Conservation (phyloP, 805 yeast genomes). For the Saturnispora sanitii region DNA sequence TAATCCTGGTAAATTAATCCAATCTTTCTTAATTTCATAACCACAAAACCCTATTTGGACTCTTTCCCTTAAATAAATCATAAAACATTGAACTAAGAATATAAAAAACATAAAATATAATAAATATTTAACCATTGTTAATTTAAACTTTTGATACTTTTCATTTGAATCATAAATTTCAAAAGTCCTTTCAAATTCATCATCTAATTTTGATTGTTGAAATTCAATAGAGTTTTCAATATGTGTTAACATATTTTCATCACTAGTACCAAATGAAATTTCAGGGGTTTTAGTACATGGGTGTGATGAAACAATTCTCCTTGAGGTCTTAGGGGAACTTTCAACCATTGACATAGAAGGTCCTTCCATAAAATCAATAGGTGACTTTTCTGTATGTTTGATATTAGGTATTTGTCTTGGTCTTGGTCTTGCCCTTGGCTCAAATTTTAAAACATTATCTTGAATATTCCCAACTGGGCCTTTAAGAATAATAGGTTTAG, state of each 20-base stretch:
- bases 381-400: background rate
- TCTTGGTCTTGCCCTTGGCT: conserved; percentile 1
- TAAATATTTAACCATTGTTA: conserved; percentile 3
- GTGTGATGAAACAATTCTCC: background rate
- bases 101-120: conserved; percentile 3
- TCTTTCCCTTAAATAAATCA: conserved; percentile 43
- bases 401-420: background rate
- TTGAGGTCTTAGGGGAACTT: background rate
- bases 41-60: conserved; percentile 71
- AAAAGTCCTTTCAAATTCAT: conserved; percentile 18
- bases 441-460: conserved; percentile 1
- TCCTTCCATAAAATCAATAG: background rate
- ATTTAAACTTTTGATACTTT: conserved; percentile 3
- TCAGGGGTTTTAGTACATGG: conserved; percentile 15
- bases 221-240: conserved; percentile 18
- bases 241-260: conserved; percentile 11
- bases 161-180: conserved; percentile 8
- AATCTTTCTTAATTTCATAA: conserved; percentile 32
- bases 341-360: background rate
- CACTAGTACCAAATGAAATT: conserved; percentile 12
- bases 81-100: conserved; percentile 6
- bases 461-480: conserved; percentile 3
- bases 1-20: background rate
- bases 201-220: conserved; percentile 17
- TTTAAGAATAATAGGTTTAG: conserved; percentile 2